Evolutionary conservation across 2,329 filamentous ascomycete species (phyloP), one percentile per base, ranked within the genome.

Genomic region (Botryosphaeria agaves): DNA sequence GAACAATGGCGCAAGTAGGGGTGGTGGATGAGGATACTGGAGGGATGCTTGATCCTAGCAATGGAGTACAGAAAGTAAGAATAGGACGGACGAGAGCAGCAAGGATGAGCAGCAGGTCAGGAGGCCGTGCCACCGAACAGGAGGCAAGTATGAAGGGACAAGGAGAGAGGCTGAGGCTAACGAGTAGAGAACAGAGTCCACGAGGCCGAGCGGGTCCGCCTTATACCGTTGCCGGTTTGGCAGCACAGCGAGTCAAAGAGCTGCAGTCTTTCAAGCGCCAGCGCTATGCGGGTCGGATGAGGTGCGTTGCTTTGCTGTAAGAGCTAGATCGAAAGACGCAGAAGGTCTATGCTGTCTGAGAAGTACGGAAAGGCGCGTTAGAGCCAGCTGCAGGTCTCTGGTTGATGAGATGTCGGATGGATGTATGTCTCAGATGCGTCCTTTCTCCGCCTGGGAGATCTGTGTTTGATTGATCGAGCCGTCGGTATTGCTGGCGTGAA

Each of bases 191-290:
- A 27, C 11, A 17, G 9, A 14, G 12, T 7, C 14, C 26, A 27
- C 26, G 15, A 15, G 26, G 26, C 12, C 26, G 26, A 12, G 14
- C n/a, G 11, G 12, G 26, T 14, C 12, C 9, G 16, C 26, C 26
- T 27, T 27, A 27, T 27, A 27, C 26, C 3, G 14, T 4, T 11
- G 12, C 26, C 12, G 11, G 12, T n/a, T n/a, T n/a, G n/a, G n/a
- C n/a, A 27, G 26, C 11, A 27, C 26, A 23, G 15, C 26, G 26
- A 27, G 26, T 17, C 26, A 27, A 27, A 17, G 26, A 27, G 12
- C 4, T 27, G 14, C 15, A 14, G 7, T 17, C 12, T 11, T 14
- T 17, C 26, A 12, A 15, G 11, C 16, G 26, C 15, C 12, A 27
- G 15, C 26, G n/a, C 11, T 15, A 27, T 27, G 26, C 26, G 16